Evolutionary conservation across 2,329 filamentous ascomycete genomes (phyloP), one percentile per base, ranked within the genome.

Genomic region (Whalleya microplaca): DNA sequence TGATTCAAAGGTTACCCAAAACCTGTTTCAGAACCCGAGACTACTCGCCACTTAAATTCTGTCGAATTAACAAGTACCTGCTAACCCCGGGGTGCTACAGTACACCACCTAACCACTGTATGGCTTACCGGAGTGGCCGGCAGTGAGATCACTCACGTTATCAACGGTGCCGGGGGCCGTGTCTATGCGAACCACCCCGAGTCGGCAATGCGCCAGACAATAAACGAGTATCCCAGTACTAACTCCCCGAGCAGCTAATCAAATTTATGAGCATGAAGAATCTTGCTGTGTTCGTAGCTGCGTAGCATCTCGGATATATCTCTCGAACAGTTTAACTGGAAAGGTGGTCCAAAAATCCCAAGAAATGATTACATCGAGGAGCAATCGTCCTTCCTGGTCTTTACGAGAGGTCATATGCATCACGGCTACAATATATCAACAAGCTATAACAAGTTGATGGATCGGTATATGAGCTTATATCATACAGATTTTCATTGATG

Each of bases 51-150:
- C 32, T 37, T 37, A 12, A n/a, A 37, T 16, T 6, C 3, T 37
- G 8, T 37, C 32, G 32, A 37, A 37, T 37, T 16, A 37, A 12
- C 3, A 12, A 37, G 32, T 37, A 37, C 32, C 9, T 27, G 9
- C 23, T 37, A 37, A 37, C 32, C 14, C 32, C 32, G 32, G 23
- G 9, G 14, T 37, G 8, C 14, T 37, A 37, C 32, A 37, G 32
- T 72, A 42, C 69, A 70, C 37, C 69, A 71, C 37, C 48, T 72
- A 54, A 72, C 70, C 1, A 72, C 65, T 2, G 63, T 72, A 3
- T 72, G 69, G 69, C 58, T 72, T 18, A 71, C 61, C 1, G 70
- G 70, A 5, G 58, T 52, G 21, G 45, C 62, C 1, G 70, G 70
- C 7, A 71, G 69, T 46, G 69, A 72, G 55, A 71, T 72, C 41